A percentile compares a stretch with the other conserved stretches of the same genome.
Evolutionary conservation across 495 filamentous ascomycete species (phyloP).

Genomic region (Echria macrotheca): DNA sequence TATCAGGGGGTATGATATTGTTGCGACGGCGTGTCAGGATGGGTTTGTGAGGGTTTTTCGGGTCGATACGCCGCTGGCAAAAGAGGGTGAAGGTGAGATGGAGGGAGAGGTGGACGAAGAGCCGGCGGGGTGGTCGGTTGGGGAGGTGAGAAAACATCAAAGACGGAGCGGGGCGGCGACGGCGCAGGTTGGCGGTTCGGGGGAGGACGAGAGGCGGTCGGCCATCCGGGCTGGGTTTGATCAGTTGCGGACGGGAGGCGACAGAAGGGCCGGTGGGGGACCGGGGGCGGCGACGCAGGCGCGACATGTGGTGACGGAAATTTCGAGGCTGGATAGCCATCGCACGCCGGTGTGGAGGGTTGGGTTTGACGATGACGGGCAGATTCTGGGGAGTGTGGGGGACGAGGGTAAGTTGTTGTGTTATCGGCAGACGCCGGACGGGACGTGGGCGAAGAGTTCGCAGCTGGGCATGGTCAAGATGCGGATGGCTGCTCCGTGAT

Average conservation of each 20-base stretch:
- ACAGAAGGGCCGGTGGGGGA: constrained; percentile 28
- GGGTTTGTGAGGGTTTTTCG: constrained; percentile 81
- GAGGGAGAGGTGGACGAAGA: constrained; percentile 25
- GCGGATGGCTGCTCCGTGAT: constrained; percentile 36
- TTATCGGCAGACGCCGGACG: constrained; percentile 50
- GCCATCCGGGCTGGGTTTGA: constrained; percentile 58
- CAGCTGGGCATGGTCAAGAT: constrained; percentile 51
- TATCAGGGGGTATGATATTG: constrained; percentile 76
- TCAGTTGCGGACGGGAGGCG: constrained; percentile 36
- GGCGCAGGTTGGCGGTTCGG: constrained; percentile 20
- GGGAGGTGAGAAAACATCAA: constrained; percentile 26
- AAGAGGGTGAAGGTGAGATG: neutral
- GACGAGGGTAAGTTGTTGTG: constrained; percentile 57
- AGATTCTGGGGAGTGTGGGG: constrained; percentile 53
- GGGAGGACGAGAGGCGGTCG: constrained; percentile 27
- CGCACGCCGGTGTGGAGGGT: constrained; percentile 56
- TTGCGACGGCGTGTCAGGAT: constrained; percentile 90
- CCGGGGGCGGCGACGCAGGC: constrained; percentile 41
- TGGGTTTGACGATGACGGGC: constrained; percentile 56
- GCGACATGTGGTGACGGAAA: constrained; percentile 40
- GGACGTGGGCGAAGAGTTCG: constrained; percentile 49
- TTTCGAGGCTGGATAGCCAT: constrained; percentile 50
- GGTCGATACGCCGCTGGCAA: constrained; percentile 52
- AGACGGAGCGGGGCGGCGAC: constrained; percentile 15
- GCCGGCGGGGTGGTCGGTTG: constrained; percentile 28